Evolutionary conservation across 495 filamentous ascomycete species (phyloP), one percentile per base, ranked within the genome.

Genomic region (Aspergillus heteromorphus): DNA sequence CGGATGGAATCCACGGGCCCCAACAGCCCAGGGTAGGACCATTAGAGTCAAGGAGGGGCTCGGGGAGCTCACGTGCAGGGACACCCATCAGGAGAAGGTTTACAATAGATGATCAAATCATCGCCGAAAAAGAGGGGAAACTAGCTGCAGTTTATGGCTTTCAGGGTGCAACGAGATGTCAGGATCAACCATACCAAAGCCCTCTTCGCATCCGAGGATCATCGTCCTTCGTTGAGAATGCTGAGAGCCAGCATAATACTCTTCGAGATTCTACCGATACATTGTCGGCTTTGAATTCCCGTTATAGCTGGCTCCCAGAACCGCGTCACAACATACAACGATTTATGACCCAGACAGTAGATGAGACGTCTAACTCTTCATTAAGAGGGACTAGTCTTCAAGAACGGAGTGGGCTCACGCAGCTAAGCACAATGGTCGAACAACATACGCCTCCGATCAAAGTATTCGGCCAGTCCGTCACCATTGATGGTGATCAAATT

Each of bases 401-500:
- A 13, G 25, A 21, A 38, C 8, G 19, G 1, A 8, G 17, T 21
- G 14, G 25, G 2, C 8, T 20, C 29, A 4, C 48, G 1, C 21
- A 49, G 17, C 25, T 36, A 20, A 31, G 30, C 11, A 38, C 14
- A n/a, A 48, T 11, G 21, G n/a, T 20, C 3, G 10, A 14, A 48
- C 17, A 48, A 8, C 16, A 36, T 9, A 41, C 41, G 5, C 45
- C 54, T 51, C 23, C 57, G 9, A 40, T 57, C 20, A 57, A 55
- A 29, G 36, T 64, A 31, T 67, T 58, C n/a, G 64, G 59, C 10
- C 64, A 62, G 36, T 21, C 56, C 31, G 40, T 19, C 17, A 13
- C 9, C 16, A 6, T 43, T 13, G 40, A 43, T 23, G 17, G 20
- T 11, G 16, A 20, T 20, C 40, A 8, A 8, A 23, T 38, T n/a